These are phyloP conservation scores for Pseudomonodictys pantanalensis DNA, from an alignment of 495 filamentous ascomycete species.

Conservation along the genomic window DNA sequence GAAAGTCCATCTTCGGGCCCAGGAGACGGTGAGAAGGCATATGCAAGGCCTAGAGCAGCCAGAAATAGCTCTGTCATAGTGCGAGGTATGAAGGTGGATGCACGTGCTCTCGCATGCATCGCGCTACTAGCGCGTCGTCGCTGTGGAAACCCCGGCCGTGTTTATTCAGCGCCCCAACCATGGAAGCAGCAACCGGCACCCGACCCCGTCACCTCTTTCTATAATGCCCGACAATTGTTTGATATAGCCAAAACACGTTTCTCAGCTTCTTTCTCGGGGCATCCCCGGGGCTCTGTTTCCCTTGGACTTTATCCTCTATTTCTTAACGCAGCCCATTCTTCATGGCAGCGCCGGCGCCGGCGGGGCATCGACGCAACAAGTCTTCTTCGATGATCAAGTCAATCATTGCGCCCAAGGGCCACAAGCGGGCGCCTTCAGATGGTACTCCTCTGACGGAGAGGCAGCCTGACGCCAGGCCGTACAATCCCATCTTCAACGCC, in stretches of 20 bases:
- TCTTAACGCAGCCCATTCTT: neutral
- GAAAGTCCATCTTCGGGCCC: no score
- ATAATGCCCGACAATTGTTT: conserved; percentile 14
- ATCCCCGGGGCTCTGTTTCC: conserved; percentile 8
- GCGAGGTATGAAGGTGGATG: no score
- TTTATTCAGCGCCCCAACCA: neutral
- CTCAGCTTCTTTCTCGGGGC: conserved; percentile 12
- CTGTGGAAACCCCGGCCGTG: conserved; percentile 7
- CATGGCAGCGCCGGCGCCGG: conserved; percentile 18
- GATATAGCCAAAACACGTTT: conserved; percentile 25
- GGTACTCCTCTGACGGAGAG: conserved; percentile 34
- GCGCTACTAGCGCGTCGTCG: conserved; percentile 14
- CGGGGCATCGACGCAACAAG: conserved; percentile 45
- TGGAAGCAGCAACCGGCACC: conserved; percentile 8
- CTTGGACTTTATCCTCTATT: neutral
- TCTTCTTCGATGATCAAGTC: conserved; percentile 56
- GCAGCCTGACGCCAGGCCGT: conserved; percentile 26
- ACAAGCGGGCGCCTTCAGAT: conserved; percentile 48
- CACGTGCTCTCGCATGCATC: neutral
- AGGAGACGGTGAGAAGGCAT: no score
- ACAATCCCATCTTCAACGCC: conserved; percentile 24
- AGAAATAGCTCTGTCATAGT: no score
- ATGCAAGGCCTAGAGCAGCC: no score
- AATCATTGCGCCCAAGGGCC: conserved; percentile 54
- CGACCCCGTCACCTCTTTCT: conserved; percentile 13